Base-by-base conservation (phyloP, 2,329 filamentous ascomycete species). In the Talaromyces rugulosus region DNA sequence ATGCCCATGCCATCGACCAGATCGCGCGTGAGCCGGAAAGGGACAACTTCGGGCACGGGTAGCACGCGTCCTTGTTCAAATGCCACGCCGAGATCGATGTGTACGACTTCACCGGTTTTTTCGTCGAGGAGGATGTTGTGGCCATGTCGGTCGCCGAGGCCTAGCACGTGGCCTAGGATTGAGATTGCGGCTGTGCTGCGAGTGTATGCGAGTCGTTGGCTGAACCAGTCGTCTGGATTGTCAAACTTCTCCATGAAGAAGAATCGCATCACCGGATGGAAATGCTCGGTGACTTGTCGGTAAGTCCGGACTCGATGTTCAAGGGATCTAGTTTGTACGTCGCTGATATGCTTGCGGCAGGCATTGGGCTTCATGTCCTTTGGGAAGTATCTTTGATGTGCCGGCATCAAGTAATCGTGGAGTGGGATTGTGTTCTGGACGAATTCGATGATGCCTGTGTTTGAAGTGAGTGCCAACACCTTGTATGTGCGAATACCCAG, bases 1-100 rank as follows among this genome's bases (percentile, higher is more conserved):
- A 96, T 89, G 31, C 95, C 95, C 91, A 99, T 97, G 30, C 92
- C 96, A 72, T 99, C 96, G 5, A 98, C 91, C 59, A 99, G 88
- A 70, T 99, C 95, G 59, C 95, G 85, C 9, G 95, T 98, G 59
- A 99, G 80, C 0, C 95, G 87, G 81, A 99, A 99, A 0, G 95
- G 96, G 0, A 99, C 95, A 2, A 96, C 86, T 78, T 99, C 96
- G 0, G 95, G 96, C 0, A 99, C 90, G 0, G 94, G 94, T 0
- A 99, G 80, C n/a, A 99, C 88, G 18, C 95, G 89, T 1, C 96
- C 95, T 71, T 94, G 92, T 77, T 99, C 96, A 72, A 99, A 99
- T 0, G 94, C 94, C 3, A 99, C 92, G 53, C 96, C 95, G 0
- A 99, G 83, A 73, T 99, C 95, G 67, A 99, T 99, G 74, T 99